phyloP scores from a whole-genome alignment of 768 basidiomycete genomes.

The Zangia roseola region DNA sequence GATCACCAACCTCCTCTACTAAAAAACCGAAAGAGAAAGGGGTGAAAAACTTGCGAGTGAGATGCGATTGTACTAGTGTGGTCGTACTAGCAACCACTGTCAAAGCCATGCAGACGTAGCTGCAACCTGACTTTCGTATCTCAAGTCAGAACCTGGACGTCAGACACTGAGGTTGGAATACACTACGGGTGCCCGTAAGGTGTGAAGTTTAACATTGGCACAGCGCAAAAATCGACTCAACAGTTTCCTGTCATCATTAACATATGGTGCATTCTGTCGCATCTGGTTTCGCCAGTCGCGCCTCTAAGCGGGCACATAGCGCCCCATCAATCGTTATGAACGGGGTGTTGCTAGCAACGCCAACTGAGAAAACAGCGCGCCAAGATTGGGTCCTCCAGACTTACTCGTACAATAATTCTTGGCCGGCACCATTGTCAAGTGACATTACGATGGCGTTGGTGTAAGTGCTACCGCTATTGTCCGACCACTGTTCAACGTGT shows the following conservation, averaged over 20 bases:
- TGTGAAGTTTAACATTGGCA: background rate
- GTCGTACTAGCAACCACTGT: too few species aligned
- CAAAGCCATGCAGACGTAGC: slow-evolving; percentile 1
- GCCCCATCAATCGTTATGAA: slow-evolving; percentile 47
- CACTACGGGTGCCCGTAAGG: too few species aligned
- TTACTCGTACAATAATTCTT: slow-evolving; percentile 53
- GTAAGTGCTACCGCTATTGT: background rate
- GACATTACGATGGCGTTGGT: slow-evolving; percentile 36
- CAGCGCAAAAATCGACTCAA: too few species aligned
- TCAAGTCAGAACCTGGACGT: background rate
- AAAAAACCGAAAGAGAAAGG: slow-evolving; percentile 16
- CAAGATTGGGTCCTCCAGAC: slow-evolving; percentile 19
- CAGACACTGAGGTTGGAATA: too few species aligned
- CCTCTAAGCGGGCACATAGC: slow-evolving; percentile 47
- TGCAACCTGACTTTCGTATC: background rate
- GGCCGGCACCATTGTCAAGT: slow-evolving; percentile 40
- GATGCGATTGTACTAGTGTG: too few species aligned
- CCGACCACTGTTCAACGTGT: slow-evolving; percentile 10
- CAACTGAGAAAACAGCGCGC: background rate
- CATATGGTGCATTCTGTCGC: slow-evolving; percentile 46
- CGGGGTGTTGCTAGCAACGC: slow-evolving; percentile 38
- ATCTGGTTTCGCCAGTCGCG: slow-evolving; percentile 37
- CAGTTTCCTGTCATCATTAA: slow-evolving; percentile 16
- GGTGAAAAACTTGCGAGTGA: slow-evolving; percentile 14
- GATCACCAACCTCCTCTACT: too few species aligned